Evolutionary conservation across 1,284 basidiomycete genomes (phyloP).

Genomic region (Boletus hoseneyae): DNA sequence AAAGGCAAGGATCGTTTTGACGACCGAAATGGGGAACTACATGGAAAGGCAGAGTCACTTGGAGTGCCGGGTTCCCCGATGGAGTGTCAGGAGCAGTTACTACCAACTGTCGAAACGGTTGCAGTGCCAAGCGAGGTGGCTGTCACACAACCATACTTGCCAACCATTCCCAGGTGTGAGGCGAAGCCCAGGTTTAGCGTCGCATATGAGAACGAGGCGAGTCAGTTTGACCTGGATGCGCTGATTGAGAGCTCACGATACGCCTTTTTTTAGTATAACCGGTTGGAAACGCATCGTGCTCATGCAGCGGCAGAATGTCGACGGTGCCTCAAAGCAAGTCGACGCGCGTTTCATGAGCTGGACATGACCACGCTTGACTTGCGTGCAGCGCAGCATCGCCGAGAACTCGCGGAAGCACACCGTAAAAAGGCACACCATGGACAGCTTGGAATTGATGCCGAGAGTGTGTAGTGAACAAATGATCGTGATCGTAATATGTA

Average conservation of each 20-base stretch:
- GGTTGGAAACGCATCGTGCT: slow-evolving; percentile 38
- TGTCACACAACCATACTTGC: slow-evolving; percentile 29
- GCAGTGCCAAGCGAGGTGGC: slow-evolving; percentile 11
- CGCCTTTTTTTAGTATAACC: slow-evolving; percentile 17
- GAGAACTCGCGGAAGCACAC: slow-evolving; percentile 52
- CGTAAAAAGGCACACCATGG: slow-evolving; percentile 60
- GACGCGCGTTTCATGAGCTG: slow-evolving; percentile 56
- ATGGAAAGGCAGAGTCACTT: slow-evolving; percentile 10
- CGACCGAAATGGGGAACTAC: slow-evolving; percentile 12
- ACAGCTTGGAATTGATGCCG: slow-evolving; percentile 52
- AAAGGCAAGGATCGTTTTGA: slow-evolving; percentile 20
- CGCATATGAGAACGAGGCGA: slow-evolving; percentile 27
- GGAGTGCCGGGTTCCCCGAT: slow-evolving; percentile 6
- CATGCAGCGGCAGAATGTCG: slow-evolving; percentile 41
- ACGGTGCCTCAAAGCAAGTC: slow-evolving; percentile 40
- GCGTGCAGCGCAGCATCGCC: slow-evolving; percentile 51
- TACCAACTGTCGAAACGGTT: slow-evolving; percentile 14
- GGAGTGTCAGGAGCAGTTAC: slow-evolving; percentile 7
- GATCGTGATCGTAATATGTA: slow-evolving; percentile 28
- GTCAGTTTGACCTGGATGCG: slow-evolving; percentile 6
- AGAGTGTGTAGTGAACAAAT: slow-evolving; percentile 19
- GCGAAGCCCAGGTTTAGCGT: slow-evolving; percentile 25
- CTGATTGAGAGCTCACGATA: slow-evolving; percentile 9
- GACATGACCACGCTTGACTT: slow-evolving; percentile 58
- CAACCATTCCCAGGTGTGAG: slow-evolving; percentile 28